Percentiles rank a stretch among this genome's conserved stretches.
phyloP scores from a whole-genome alignment of 176 grass and related monocot genomes.

The Lolium rigidum region DNA sequence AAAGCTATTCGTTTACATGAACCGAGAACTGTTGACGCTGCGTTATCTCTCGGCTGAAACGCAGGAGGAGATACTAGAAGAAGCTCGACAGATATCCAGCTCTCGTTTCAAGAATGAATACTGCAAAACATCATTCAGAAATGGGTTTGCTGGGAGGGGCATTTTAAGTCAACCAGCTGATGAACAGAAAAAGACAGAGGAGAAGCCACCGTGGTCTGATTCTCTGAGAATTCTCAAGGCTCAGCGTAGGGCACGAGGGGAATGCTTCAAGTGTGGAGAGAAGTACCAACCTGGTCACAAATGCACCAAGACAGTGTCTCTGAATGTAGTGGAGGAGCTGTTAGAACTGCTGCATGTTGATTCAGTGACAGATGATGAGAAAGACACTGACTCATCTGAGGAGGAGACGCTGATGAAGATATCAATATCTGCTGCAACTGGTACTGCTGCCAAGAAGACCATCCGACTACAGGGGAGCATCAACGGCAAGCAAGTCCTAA shows the following conservation, averaged over 20 bases:
- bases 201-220: not conserved
- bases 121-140: not conserved
- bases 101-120: not conserved
- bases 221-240: not conserved
- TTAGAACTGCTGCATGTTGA: too few species aligned
- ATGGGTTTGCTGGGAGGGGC: not conserved
- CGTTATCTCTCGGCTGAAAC: not conserved
- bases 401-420: too few species aligned
- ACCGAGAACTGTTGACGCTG: not conserved
- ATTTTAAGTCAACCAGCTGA: accelerated
- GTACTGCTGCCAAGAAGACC: too few species aligned
- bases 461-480: too few species aligned
- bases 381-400: too few species aligned
- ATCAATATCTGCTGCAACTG: too few species aligned
- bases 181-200: not conserved
- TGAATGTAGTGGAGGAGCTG: too few species aligned
- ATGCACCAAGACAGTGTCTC: not conserved
- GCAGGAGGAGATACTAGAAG: not conserved
- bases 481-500: too few species aligned
- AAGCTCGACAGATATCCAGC: not conserved
- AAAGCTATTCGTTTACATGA: not conserved
- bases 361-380: too few species aligned
- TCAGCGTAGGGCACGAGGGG: not conserved
- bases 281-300: not conserved
- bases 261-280: not conserved